Conservation (phyloP, 2,329 filamentous ascomycete genomes). For the Mycosphaerella arachidis region DNA sequence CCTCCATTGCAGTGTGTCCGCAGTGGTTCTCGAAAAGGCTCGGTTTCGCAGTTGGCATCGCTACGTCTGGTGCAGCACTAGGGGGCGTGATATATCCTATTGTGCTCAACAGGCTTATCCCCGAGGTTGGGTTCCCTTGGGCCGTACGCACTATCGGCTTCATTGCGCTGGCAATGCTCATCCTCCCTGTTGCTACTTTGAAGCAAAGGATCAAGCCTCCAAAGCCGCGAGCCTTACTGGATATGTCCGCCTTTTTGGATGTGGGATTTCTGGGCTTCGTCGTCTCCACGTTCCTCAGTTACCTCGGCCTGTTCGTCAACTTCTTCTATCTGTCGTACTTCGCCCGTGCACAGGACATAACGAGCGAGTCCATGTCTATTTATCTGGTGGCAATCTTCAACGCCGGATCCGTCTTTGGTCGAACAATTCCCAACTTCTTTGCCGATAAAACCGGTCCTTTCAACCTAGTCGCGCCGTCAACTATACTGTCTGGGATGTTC, state of each 20-base stretch:
- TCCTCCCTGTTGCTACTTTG: neutral
- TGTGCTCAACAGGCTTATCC: conserved; percentile 22
- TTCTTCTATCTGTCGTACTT: no score
- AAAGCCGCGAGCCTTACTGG: conserved; percentile 5
- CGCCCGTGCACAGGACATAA: no score
- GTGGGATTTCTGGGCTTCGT: conserved; percentile 23
- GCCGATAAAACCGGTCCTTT: no score
- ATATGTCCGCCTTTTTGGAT: conserved; percentile 10
- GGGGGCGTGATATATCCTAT: conserved; percentile 46
- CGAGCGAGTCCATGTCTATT: no score
- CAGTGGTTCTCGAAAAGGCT: conserved; percentile 58
- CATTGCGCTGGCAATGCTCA: conserved; percentile 32
- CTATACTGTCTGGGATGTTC: no score
- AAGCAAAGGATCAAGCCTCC: conserved; percentile 32
- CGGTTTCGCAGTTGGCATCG: conserved; percentile 55
- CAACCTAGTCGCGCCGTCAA: no score
- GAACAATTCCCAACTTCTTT: no score
- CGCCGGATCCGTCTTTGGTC: no score
- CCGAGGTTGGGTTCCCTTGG: conserved; percentile 46
- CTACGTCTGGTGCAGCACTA: conserved; percentile 52
- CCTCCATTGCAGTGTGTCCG: conserved; percentile 58
- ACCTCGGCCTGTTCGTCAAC: conserved; percentile 38
- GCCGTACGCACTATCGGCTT: conserved; percentile 48
- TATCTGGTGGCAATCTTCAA: no score
- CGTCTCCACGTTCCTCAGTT: conserved; percentile 39